Base-by-base conservation (phyloP, 352 stramenopile species). In the Aphanomyces cochlioides region DNA sequence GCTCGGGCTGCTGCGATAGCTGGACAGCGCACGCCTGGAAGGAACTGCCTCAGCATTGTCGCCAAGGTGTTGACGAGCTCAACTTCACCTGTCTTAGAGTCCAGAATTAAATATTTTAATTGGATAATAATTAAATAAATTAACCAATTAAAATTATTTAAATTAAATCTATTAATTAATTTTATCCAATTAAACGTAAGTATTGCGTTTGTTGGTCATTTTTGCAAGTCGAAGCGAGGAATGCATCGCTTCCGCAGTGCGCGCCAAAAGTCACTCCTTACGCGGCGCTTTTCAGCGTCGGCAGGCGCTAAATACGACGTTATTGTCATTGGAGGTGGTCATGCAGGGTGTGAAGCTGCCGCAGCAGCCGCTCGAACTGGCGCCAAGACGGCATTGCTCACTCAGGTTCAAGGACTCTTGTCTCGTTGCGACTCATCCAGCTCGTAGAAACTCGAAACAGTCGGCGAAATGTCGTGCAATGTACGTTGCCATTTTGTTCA, bases 381-480 rank as follows among this genome's bases (percentile, higher is more conserved):
- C 34, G 96, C 96, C 7, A 90, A 85, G 48, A 99, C 97, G 3
- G 90, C 96, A 5, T 82, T 99, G 7, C 80, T 99, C 54, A 99
- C 96, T 47, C 96, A 97, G 64, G 53, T 67, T 56, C 6, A 58
- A 41, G 13, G 5, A 38, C 37, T 36, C 50, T 41, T 15, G 12
- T 69, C 13, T 41, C 34, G 2, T 53, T 53, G 28, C 28, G 13
- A 53, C 45, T 53, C 50, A 10, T 21, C n/a, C 50, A n/a, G n/a
- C 37, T 34, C 17, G 37, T 66, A 93, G 75, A 97, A 97, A 72
- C 77, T 98, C 13, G 86, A 96, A 43, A 98, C 95, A 10, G 79
- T 99, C 56, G 97, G 97, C 37, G 97, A 99, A 80, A 93, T 99
- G 74, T 98, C 88, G 13, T 99, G 97, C 85, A 99, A 99, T 79